Evolutionary conservation across 73 alveolate genomes (phyloP), one percentile per base, ranked within the genome.

Genomic region (Paramecium tetraurelia): DNA sequence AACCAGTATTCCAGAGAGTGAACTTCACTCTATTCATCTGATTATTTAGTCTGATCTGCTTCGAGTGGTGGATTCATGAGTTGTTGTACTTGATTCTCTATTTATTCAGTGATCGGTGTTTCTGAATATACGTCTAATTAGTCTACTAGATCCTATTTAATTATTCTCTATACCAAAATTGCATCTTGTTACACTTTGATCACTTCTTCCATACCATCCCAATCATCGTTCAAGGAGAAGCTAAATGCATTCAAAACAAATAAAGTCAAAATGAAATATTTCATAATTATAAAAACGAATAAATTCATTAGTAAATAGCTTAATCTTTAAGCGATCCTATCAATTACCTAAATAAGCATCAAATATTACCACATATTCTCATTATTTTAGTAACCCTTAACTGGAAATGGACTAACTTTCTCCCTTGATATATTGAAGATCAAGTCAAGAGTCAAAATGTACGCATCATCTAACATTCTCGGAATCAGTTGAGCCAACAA

Each of bases 391-490:
- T 76, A 76, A 20, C 46, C 46, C 20, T 27, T 35, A n/a, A 76
- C 89, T 38, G 68, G 89, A 41, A 76, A 76, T 12, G 71, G 44
- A 18, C 22, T 76, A 1, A 33, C 70, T 76, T 18, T 10, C 38
- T 72, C n/a, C 24, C 36, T 9, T 58, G 76, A 83, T n/a, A 92
- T 29, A 14, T n/a, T 41, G 35, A 92, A 95, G 53, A 93, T 85
- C 18, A 83, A 85, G 72, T 96, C 98, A 24, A 96, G n/a, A 20
- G 98, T 96, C 80, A 96, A 69, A 72, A 94, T 92, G 44, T 96
- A 95, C 1, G 97, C 98, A 93, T 96, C 98, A 85, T 96, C 99
- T 24, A 96, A 87, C 98, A 96, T 96, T 53, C 97, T 95, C 1
- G 98, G 98, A 22, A 96, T 94, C 16, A 96, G 59, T 90, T 88